Conservation (phyloP, 805 yeast species). For the Martiniozyma abietophila region DNA sequence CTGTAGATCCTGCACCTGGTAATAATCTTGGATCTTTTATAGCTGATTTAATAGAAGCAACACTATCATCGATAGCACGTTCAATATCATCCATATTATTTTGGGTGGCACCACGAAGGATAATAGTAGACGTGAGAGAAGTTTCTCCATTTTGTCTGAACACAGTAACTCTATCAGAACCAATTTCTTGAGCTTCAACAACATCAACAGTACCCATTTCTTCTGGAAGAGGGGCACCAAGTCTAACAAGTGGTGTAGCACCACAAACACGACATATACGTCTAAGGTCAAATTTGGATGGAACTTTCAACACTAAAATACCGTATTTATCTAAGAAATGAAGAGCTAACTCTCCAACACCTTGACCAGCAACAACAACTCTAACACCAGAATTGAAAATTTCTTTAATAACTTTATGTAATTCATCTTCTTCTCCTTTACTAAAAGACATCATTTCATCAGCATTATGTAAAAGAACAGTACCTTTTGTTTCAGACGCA, state of each 20-base stretch:
- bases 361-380: slow-evolving; percentile 91
- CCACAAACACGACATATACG: slow-evolving; percentile 95
- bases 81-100: slow-evolving; percentile 90
- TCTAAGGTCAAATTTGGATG: slow-evolving; percentile 89
- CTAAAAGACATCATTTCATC: slow-evolving; percentile 94
- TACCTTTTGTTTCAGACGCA: slow-evolving; percentile 96
- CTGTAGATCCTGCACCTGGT: slow-evolving; percentile 96
- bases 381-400: slow-evolving; percentile 76
- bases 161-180: slow-evolving; percentile 94
- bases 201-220: slow-evolving; percentile 84
- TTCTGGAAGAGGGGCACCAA: slow-evolving; percentile 92
- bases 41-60: slow-evolving; percentile 81
- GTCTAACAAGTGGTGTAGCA: slow-evolving; percentile 88
- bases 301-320: slow-evolving; percentile 78
- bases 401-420: slow-evolving; percentile 77
- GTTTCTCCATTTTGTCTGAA: slow-evolving; percentile 65
- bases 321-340: slow-evolving; percentile 86
- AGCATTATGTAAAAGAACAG: slow-evolving; percentile 91
- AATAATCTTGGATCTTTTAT: slow-evolving; percentile 72
- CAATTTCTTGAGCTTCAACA: slow-evolving; percentile 88
- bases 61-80: slow-evolving; percentile 97
- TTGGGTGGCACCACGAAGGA: slow-evolving; percentile 94
- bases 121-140: slow-evolving; percentile 85
- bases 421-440: slow-evolving; percentile 91
- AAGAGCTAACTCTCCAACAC: slow-evolving; percentile 85